Conservation (phyloP, 495 filamentous ascomycete genomes). For the Zalerion maritima region DNA sequence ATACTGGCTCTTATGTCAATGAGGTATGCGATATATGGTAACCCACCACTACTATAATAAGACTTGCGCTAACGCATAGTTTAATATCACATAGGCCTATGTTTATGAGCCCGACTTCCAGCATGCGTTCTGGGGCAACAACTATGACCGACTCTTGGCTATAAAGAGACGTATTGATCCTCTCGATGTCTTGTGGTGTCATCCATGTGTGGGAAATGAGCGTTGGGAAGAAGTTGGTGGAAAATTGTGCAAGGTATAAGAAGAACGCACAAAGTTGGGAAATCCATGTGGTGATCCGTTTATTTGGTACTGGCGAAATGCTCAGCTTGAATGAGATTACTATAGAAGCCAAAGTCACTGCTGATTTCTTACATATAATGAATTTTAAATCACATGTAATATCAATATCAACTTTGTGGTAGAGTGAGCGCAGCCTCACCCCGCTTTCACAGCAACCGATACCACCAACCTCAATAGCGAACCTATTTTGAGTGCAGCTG, state of each 20-base stretch:
- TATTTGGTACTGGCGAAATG: too few species aligned
- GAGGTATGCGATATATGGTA: conserved; percentile 13
- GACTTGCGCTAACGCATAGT: conserved; percentile 1
- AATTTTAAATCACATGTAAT: too few species aligned
- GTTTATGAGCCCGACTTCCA: conserved; percentile 31
- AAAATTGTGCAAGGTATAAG: conserved; percentile 11
- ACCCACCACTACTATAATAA: background rate
- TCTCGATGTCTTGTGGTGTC: conserved; percentile 41
- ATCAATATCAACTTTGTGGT: too few species aligned
- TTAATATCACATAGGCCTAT: conserved; percentile 26
- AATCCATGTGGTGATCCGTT: too few species aligned
- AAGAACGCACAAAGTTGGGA: too few species aligned
- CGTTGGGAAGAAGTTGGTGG: conserved; percentile 30
- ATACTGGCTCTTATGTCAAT: conserved; percentile 27
- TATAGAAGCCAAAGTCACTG: too few species aligned
- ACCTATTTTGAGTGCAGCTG: too few species aligned
- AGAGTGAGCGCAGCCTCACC: too few species aligned
- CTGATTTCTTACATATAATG: too few species aligned
- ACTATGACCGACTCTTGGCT: conserved; percentile 27
- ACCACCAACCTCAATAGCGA: too few species aligned
- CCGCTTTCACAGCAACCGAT: too few species aligned
- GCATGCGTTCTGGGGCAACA: conserved; percentile 34
- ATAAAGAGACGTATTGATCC: conserved; percentile 46
- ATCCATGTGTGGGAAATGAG: conserved; percentile 46
- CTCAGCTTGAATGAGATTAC: too few species aligned